phyloP scores from a whole-genome alignment of 2,329 filamentous ascomycete genomes.

The Magnaporthiopsis poae region DNA sequence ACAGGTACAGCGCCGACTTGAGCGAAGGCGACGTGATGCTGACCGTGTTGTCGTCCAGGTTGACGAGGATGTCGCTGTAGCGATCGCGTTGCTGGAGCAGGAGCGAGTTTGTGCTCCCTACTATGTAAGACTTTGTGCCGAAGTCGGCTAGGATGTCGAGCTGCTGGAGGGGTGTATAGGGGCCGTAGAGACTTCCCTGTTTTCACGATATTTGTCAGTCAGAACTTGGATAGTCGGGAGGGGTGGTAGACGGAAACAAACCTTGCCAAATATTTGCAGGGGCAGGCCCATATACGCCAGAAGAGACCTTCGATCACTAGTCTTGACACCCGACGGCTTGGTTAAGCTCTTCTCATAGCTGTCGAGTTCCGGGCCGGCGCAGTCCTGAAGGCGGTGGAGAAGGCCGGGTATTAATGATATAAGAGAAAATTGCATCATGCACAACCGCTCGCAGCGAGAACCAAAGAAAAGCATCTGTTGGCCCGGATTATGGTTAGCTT shows the following conservation, averaged over 20 bases:
- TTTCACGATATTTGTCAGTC: slow-evolving; percentile 9
- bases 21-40: slow-evolving; percentile 75
- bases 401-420: slow-evolving; percentile 91
- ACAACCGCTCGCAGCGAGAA: slow-evolving; percentile 86
- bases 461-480: slow-evolving; percentile 93
- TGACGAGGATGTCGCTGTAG: slow-evolving; percentile 92
- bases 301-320: slow-evolving; percentile 82
- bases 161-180: slow-evolving; percentile 92
- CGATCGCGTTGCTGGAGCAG: slow-evolving; percentile 87
- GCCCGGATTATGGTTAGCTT: background rate
- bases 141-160: slow-evolving; percentile 82
- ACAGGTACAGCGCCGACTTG: slow-evolving; percentile 64
- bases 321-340: slow-evolving; percentile 75
- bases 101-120: slow-evolving; percentile 91
- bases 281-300: slow-evolving; percentile 91
- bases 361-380: slow-evolving; percentile 86
- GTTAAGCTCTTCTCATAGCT: slow-evolving; percentile 65
- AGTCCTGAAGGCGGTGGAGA: slow-evolving; percentile 84
- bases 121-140: slow-evolving; percentile 92
- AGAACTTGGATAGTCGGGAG: slow-evolving; percentile 7
- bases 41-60: slow-evolving; percentile 81
- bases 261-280: slow-evolving; percentile 88
- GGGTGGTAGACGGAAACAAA: slow-evolving; percentile 23
- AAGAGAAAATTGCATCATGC: slow-evolving; percentile 96
- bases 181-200: slow-evolving; percentile 84